These are phyloP conservation scores for Eucalyptus globulus DNA, from an alignment of 345 rosid genomes.

Conservation along the genomic window DNA sequence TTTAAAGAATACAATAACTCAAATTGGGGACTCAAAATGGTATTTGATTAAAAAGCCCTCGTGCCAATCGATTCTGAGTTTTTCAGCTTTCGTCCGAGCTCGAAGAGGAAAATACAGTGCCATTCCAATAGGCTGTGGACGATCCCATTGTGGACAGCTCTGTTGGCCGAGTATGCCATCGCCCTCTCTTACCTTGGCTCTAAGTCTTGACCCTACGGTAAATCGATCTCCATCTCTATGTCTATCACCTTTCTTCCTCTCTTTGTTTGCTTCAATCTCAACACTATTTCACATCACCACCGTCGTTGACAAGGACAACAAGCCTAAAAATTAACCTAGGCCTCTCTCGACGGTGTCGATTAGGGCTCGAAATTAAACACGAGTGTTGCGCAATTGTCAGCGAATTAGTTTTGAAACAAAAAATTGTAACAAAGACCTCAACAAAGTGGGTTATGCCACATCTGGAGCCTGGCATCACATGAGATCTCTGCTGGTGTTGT, in stretches of 20 bases:
- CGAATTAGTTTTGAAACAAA: not conserved
- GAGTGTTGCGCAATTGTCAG: rapidly evolving
- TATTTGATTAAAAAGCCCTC: not conserved
- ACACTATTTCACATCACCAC: rapidly evolving
- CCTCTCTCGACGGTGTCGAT: rapidly evolving
- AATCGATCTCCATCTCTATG: not conserved
- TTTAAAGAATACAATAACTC: not conserved
- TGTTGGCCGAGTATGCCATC: rapidly evolving
- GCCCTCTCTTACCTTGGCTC: not conserved
- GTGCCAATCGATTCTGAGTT: rapidly evolving
- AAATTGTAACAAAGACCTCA: rapidly evolving
- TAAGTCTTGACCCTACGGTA: not conserved
- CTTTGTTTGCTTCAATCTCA: not conserved
- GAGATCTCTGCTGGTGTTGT: rapidly evolving
- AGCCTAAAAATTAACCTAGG: not conserved
- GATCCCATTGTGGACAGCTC: rapidly evolving
- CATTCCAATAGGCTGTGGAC: not conserved
- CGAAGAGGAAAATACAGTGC: not conserved
- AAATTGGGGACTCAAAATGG: not conserved
- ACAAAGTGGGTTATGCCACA: not conserved
- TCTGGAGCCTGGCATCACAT: rapidly evolving
- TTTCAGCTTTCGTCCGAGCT: rapidly evolving
- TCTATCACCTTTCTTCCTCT: not conserved
- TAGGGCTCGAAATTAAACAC: not conserved
- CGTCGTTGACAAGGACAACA: rapidly evolving